Base-by-base conservation (phyloP, 2,329 filamentous ascomycete species). In the Penicillium sp. region DNA sequence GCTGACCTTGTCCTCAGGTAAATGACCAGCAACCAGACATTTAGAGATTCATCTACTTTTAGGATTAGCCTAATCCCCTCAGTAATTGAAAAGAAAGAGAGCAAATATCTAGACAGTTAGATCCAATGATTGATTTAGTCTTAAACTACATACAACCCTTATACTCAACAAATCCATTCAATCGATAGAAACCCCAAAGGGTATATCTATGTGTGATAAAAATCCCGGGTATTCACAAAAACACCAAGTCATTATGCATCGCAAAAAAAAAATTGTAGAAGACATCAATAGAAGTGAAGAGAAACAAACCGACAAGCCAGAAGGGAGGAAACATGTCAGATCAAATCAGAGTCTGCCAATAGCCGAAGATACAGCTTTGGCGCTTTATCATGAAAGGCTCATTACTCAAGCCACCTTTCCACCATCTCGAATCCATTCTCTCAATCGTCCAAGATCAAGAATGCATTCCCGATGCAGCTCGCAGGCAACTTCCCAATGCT, bases 401-500 rank as follows among this genome's bases (percentile, higher is more conserved):
- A 9, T 12, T 26, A n/a, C 33, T 36, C 50, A 68, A 4, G 64
- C 58, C 12, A 72, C 55, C 37, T 65, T 73, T 0, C 72, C 71
- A 22, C 71, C 71, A 45, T 65, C 63, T 8, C 65, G 61, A 38
- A 77, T 69, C 70, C 70, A 74, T 38, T 75, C 66, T 25, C 77
- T 71, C 50, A 75, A 60, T 30, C 68, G 60, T 4, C 74, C 75
- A 36, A 80, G 67, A 22, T 74, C 71, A 40, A 70, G 52, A 54
- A 81, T 73, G 61, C 73, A 75, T 11, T 74, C 69, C 33, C 71
- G 66, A 60, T 81, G 78, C 55, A 72, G 60, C 53, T 80, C 78
- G 55, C 73, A 75, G 4, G 77, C 76, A 14, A 79, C 71, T 40
- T 79, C 74, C 78, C 77, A 80, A 61, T 79, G 77, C 51, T 74